phyloP scores from a whole-genome alignment of 2,329 filamentous ascomycete species.

The Aspergillus sp. region DNA sequence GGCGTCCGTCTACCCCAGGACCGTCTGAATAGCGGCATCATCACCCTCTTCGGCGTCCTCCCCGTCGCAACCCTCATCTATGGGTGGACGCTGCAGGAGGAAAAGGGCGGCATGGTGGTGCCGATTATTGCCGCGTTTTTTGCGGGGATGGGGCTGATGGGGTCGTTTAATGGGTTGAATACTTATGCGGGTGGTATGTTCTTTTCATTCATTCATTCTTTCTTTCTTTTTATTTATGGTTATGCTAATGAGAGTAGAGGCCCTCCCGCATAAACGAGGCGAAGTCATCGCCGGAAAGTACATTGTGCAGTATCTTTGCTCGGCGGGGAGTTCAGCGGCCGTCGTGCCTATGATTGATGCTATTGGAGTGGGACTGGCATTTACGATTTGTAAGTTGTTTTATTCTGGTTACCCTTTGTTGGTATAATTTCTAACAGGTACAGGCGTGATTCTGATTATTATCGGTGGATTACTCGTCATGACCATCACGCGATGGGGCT shows the following conservation, averaged over 20 bases:
- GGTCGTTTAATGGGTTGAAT: slow-evolving; percentile 70
- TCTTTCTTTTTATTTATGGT: not conserved
- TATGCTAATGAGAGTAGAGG: slow-evolving; percentile 21
- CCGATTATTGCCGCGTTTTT: slow-evolving; percentile 69
- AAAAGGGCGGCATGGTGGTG: slow-evolving; percentile 48
- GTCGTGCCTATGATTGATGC: slow-evolving; percentile 66
- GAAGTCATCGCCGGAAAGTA: slow-evolving; percentile 80
- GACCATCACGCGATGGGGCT: slow-evolving; percentile 23
- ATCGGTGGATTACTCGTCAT: slow-evolving; percentile 23
- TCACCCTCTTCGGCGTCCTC: slow-evolving; percentile 54
- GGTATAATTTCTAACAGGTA: not conserved
- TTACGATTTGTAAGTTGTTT: slow-evolving; percentile 56
- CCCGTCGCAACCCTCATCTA: slow-evolving; percentile 63
- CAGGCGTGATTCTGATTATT: slow-evolving; percentile 25
- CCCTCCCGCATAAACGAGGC: slow-evolving; percentile 47
- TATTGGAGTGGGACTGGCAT: slow-evolving; percentile 78
- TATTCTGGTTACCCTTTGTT: slow-evolving; percentile 35
- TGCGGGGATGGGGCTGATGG: slow-evolving; percentile 67
- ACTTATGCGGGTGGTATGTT: slow-evolving; percentile 52
- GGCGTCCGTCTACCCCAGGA: slow-evolving; percentile 65
- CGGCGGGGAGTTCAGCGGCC: slow-evolving; percentile 63
- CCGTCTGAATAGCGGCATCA: slow-evolving; percentile 55
- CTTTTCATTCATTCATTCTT: not conserved
- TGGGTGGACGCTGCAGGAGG: slow-evolving; percentile 58
- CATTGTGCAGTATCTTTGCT: slow-evolving; percentile 70